These are phyloP conservation scores for Hypoxylon rubiginosum DNA, from an alignment of 2,329 filamentous ascomycete species.

Conservation along the genomic window DNA sequence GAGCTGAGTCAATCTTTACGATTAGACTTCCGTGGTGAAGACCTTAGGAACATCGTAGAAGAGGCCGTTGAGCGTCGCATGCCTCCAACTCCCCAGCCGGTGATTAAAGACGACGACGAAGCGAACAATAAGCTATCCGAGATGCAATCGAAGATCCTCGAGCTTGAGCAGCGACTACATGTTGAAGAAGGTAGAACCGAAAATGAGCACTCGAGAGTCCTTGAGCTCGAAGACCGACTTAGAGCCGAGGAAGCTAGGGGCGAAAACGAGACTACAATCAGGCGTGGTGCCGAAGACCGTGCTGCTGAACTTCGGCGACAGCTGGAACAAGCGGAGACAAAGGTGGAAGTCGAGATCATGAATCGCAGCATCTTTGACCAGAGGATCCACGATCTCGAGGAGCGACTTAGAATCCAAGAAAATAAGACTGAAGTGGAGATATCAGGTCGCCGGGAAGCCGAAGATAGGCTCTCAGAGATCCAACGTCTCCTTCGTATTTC, in stretches of 20 bases:
- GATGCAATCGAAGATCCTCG: conserved; percentile 69
- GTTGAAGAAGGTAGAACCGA: conserved; percentile 46
- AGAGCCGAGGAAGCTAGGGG: conserved; percentile 62
- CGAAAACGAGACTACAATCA: conserved; percentile 63
- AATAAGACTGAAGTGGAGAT: conserved; percentile 74
- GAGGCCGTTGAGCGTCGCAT: conserved; percentile 72
- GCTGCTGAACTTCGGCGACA: conserved; percentile 67
- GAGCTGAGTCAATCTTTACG: conserved; percentile 63
- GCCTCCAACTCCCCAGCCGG: conserved; percentile 62
- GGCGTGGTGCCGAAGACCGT: conserved; percentile 67
- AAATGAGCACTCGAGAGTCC: conserved; percentile 60
- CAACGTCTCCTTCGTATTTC: conserved; percentile 77
- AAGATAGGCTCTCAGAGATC: conserved; percentile 80
- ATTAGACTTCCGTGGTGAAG: conserved; percentile 62
- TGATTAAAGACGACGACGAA: conserved; percentile 63
- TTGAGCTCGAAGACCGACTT: conserved; percentile 70
- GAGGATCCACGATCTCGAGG: conserved; percentile 77
- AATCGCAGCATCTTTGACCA: conserved; percentile 70
- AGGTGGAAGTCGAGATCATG: conserved; percentile 72
- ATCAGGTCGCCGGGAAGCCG: conserved; percentile 72
- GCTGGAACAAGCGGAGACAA: conserved; percentile 69
- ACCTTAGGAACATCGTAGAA: conserved; percentile 73
- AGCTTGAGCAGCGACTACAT: conserved; percentile 49
- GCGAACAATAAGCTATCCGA: conserved; percentile 68
- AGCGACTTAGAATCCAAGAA: conserved; percentile 74